Base-by-base conservation (phyloP, 352 stramenopile genomes). In the Globisporangium nunn region DNA sequence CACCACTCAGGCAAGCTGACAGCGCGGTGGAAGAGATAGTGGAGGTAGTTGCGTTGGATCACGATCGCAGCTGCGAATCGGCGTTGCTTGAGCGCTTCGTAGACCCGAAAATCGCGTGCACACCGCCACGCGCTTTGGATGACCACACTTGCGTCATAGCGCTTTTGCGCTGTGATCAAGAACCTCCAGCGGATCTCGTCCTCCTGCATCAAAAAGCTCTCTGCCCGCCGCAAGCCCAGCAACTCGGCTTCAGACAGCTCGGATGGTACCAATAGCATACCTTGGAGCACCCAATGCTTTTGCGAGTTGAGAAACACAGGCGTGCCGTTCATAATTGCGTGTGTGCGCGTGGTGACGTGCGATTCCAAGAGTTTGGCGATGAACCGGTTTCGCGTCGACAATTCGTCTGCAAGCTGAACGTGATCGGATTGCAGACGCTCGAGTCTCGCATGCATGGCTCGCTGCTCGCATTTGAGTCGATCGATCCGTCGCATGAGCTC, bases 41-140 rank as follows among this genome's bases (percentile, higher is more conserved):
- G 62, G 39, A 88, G 80, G 62, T 89, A 92, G 50, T 80, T 81
- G 49, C 76, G 72, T 52, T 92, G 82, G 52, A 92, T 84, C 7
- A 79, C 33, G 11, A 45, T 58, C n/a, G 75, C 78, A 4, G 82
- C 80, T 6, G 58, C 55, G 40, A 62, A 54, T 0, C 78, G 71
- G 7, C 52, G 59, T 10, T 51, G 54, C 29, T 64, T 68, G n/a
- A 84, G 46, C 0, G 58, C 31, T 30, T 74, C 50, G 43, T 78
- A 85, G 3, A 39, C n/a, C 8, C 59, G 61, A 30, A 63, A 78
- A 8, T 58, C 58, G 11, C 58, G 52, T 18, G 51, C 59, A 17
- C 72, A 71, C 31, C 62, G 67, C 67, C 66, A 87, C 50, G 62
- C 49, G n/a, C 64, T 70, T 52, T 81, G 70, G 30, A 89, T 75